Percentiles rank a stretch among this genome's conserved stretches.
Evolutionary conservation across 2,329 filamentous ascomycete genomes (phyloP).

Genomic region (Fusarium sp.): DNA sequence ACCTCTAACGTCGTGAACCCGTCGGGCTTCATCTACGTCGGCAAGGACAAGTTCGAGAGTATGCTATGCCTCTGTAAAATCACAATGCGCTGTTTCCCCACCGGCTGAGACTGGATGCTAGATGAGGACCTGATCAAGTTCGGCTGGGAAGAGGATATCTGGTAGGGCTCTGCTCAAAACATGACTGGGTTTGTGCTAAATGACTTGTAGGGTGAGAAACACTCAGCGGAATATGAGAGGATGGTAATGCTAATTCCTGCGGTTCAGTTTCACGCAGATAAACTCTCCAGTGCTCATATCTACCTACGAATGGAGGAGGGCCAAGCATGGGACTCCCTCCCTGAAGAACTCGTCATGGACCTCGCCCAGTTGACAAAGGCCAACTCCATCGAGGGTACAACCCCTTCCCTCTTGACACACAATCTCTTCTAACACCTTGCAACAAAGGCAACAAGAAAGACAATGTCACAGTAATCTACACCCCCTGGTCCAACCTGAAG

Average conservation of each 20-base stretch:
- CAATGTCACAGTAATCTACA: slow-evolving; percentile 96
- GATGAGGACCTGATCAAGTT: slow-evolving; percentile 97
- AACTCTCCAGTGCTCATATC: slow-evolving; percentile 95
- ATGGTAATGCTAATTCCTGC: not conserved
- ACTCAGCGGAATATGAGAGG: not conserved
- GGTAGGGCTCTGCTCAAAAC: slow-evolving; percentile 63
- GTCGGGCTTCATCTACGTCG: slow-evolving; percentile 90
- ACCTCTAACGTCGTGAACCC: slow-evolving; percentile 86
- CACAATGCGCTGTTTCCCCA: slow-evolving; percentile 6
- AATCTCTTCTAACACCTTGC: not conserved
- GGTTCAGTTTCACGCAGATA: slow-evolving; percentile 93
- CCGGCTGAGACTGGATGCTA: slow-evolving; percentile 54
- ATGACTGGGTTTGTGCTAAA: slow-evolving; percentile 13
- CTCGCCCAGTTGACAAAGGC: slow-evolving; percentile 98
- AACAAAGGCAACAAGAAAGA: slow-evolving; percentile 93
- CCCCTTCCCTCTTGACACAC: no score
- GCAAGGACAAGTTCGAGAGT: slow-evolving; percentile 99
- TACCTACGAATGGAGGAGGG: slow-evolving; percentile 87
- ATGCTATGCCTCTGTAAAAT: slow-evolving; percentile 50
- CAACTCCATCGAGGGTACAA: slow-evolving; percentile 91
- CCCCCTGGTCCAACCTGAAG: slow-evolving; percentile 94
- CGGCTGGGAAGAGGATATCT: slow-evolving; percentile 95
- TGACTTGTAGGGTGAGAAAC: slow-evolving; percentile 31
- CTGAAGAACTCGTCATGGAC: slow-evolving; percentile 79
- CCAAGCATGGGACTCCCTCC: slow-evolving; percentile 86